Conservation (phyloP, 768 basidiomycete species). For the Pulveroboletus sp. region DNA sequence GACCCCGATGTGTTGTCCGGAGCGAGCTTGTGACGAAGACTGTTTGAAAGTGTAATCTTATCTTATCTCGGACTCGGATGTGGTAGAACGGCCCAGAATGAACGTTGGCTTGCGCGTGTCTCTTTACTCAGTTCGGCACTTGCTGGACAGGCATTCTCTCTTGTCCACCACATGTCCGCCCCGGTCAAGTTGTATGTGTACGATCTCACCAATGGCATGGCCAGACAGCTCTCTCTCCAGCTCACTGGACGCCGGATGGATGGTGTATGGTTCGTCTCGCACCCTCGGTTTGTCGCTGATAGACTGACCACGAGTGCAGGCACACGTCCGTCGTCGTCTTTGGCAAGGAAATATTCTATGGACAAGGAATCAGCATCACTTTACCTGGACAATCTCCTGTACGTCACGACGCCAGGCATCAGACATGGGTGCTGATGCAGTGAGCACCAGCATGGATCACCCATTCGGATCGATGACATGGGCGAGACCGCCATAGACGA, state of each 20-base stretch:
- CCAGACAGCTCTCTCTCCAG: constrained; percentile 71
- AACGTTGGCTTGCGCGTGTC: constrained; percentile 17
- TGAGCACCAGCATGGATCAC: constrained; percentile 62
- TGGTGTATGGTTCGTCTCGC: constrained; percentile 74
- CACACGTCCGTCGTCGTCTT: constrained; percentile 92
- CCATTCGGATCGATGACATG: constrained; percentile 67
- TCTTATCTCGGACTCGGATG: too few species aligned
- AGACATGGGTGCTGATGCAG: background rate
- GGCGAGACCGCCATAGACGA: constrained; percentile 81
- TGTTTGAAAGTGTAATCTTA: too few species aligned
- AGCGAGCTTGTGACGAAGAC: too few species aligned
- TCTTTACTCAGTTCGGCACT: background rate
- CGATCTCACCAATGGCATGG: constrained; percentile 87
- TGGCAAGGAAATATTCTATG: constrained; percentile 86
- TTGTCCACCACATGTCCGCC: constrained; percentile 15
- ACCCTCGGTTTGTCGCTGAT: background rate
- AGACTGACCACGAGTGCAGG: constrained; percentile 42
- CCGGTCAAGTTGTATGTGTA: constrained; percentile 85
- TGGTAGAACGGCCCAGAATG: too few species aligned
- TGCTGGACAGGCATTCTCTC: background rate
- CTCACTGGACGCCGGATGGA: constrained; percentile 89
- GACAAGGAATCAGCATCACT: constrained; percentile 75
- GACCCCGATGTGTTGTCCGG: too few species aligned
- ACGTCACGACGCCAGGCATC: constrained; percentile 24
- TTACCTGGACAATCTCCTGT: constrained; percentile 82